A percentile compares a stretch with the other conserved stretches of the same genome.
phyloP scores from a whole-genome alignment of 2,329 filamentous ascomycete genomes.

The Penicillium carneum region DNA sequence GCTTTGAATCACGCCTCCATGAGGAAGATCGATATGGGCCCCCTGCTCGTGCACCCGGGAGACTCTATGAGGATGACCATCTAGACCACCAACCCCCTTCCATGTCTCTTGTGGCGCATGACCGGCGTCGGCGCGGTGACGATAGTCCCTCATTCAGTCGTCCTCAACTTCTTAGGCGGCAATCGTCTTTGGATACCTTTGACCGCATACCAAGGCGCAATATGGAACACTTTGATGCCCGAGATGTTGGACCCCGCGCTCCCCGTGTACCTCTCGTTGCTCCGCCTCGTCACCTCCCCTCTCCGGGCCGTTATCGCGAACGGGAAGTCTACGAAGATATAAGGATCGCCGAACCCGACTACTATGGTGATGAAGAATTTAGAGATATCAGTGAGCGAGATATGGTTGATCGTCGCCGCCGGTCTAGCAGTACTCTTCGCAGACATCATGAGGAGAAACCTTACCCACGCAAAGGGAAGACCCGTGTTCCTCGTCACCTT shows the following conservation, averaged over 20 bases:
- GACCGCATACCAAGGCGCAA: constrained; percentile 73
- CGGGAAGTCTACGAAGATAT: constrained; percentile 70
- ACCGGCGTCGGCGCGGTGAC: constrained; percentile 62
- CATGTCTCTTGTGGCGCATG: constrained; percentile 63
- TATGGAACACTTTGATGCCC: constrained; percentile 51
- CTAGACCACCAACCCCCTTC: constrained; percentile 54
- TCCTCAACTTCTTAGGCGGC: constrained; percentile 75
- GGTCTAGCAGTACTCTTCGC: constrained; percentile 52
- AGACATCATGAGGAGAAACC: constrained; percentile 50
- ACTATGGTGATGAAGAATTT: constrained; percentile 75
- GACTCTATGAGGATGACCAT: constrained; percentile 53
- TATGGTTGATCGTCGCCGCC: constrained; percentile 56
- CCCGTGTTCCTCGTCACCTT: constrained; percentile 80
- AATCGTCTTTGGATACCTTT: constrained; percentile 89
- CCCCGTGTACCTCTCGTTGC: constrained; percentile 69
- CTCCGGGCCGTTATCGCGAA: constrained; percentile 67
- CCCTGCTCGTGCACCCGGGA: constrained; percentile 49
- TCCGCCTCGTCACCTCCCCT: constrained; percentile 56
- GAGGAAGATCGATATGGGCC: constrained; percentile 54
- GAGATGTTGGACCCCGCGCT: constrained; percentile 56
- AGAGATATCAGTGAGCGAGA: constrained; percentile 71
- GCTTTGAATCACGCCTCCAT: constrained; percentile 48
- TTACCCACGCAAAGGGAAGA: constrained; percentile 86
- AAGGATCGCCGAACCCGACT: constrained; percentile 70
- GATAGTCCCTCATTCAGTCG: constrained; percentile 62